Evolutionary conservation across 176 grass and related monocot species (phyloP), one percentile per base, ranked within the genome.

Genomic region (Musa schizocarpa): DNA sequence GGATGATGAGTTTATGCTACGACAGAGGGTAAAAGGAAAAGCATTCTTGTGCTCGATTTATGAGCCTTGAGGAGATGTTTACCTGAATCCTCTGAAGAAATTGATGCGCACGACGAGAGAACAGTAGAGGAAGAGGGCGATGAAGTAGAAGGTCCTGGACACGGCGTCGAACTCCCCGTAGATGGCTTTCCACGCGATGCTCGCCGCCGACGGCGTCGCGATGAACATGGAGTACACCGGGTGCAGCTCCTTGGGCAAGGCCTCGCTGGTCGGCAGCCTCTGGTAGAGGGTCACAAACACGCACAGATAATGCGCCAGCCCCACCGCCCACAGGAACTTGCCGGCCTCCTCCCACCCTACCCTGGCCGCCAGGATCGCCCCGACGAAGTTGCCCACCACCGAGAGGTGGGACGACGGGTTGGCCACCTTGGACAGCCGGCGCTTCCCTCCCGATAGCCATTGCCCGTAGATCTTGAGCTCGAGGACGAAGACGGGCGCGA

Each of bases 191-290:
- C 94, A 98, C 1, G 94, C 86, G 81, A 98, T 87, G 88, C 94
- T 87, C 19, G 94, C 90, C 7, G 94, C 94, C 29, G 94, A 93
- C 9, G 94, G 94, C 76, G 94, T 98, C 68, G 94, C 94, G 67
- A 98, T 92, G 86, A 98, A 98, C 94, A 98, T 91, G 77, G 94
- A 98, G 83, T 98, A 98, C 25, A 91, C 94, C 3, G 94, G 94
- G 87, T 98, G 94, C 68, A 93, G 75, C 86, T 98, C 94, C 90
- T 85, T 98, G 52, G 94, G 90, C 63, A 98, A 77, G 49, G 94
- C 82, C 90, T 98, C 94, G 78, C 84, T 91, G 63, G 94, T 98
- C 23, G 94, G 88, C 63, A 93, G 86, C 50, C 88, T 74, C 90
- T 98, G 94, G 81, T 98, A 93, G 55, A 98, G 85, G 59, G 94